These are phyloP conservation scores for Lotus japonicus DNA, from an alignment of 306 rosid species.

Conservation along the genomic window DNA sequence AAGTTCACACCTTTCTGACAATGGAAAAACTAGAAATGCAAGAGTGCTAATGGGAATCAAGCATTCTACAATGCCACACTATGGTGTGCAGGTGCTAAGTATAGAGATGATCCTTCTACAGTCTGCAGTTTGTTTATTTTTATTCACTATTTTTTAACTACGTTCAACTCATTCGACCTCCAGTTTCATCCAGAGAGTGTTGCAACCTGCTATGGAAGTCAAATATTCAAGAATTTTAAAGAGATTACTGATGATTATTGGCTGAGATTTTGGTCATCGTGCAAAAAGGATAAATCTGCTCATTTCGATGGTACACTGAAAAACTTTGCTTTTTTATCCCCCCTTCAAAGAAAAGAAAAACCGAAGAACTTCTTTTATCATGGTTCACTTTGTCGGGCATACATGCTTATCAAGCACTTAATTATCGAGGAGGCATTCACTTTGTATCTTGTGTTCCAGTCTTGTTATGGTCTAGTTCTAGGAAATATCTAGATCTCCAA, in stretches of 20 bases:
- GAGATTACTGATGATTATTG: slow-evolving; percentile 75
- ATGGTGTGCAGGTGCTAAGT: slow-evolving; percentile 84
- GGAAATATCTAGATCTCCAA: neutral
- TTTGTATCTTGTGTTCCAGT: slow-evolving; percentile 3
- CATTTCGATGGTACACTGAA: slow-evolving; percentile 56
- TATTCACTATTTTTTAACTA: slow-evolving; percentile 7
- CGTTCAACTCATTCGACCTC: slow-evolving; percentile 31
- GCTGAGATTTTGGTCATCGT: slow-evolving; percentile 50
- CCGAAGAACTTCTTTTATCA: slow-evolving; percentile 15
- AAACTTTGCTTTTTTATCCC: neutral
- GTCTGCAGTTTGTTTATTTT: slow-evolving; percentile 7
- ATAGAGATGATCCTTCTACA: slow-evolving; percentile 2
- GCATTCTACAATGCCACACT: slow-evolving; percentile 93
- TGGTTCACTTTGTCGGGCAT: slow-evolving; percentile 5
- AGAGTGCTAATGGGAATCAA: slow-evolving; percentile 81
- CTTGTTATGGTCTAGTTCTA: slow-evolving; percentile 4
- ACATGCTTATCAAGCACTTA: too few relatives aligned
- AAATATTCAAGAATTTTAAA: slow-evolving; percentile 82
- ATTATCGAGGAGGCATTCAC: too few relatives aligned
- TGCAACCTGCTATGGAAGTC: slow-evolving; percentile 79
- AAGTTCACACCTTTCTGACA: slow-evolving; percentile 24
- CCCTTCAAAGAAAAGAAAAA: slow-evolving; percentile 26
- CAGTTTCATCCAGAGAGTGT: slow-evolving; percentile 99
- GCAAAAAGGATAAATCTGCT: slow-evolving; percentile 22
- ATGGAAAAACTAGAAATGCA: slow-evolving; percentile 26